Evolutionary conservation across 1,284 basidiomycete genomes (phyloP), one percentile per base, ranked within the genome.

Genomic region (Cutaneotrichosporon arboriforme): DNA sequence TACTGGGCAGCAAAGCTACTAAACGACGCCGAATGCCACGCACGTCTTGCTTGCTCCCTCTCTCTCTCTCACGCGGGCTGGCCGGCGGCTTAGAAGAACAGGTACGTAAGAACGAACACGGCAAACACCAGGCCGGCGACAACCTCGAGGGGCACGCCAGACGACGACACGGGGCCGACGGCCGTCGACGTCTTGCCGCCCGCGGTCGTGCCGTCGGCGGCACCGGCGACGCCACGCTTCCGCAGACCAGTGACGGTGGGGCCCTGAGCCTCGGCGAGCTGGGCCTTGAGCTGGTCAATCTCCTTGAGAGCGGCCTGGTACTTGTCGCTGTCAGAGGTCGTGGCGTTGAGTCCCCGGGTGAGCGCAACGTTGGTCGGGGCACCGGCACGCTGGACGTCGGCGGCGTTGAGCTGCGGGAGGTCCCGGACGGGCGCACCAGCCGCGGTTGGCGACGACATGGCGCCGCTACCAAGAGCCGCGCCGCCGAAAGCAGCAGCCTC

Each of bases 31-130:
- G n/a, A n/a, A 44, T 37, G 26, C 37, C 36, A 15, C 36, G 36
- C 36, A 38, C 36, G 17, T 38, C 36, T 34, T 49, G 31, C 37
- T 51, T 34, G 36, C 43, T 26, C 42, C n/a, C 34, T 35, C 34
- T 35, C n/a, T n/a, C n/a, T n/a, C n/a, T n/a, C n/a, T n/a, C n/a
- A n/a, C 72, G 72, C 72, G n/a, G 40, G 21, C 12, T 22, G 33
- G 41, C 39, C 46, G 21, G 33, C 40, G 20, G 22, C 10, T 67
- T 55, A 79, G 67, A 79, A 78, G 74, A 79, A 78, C 57, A 79
- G 67, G 59, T 79, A 81, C 41, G 80, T 81, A 62, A 81, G 68
- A 41, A 79, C 75, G 63, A 81, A 81, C 23, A 80, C 79, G n/a
- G 74, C 79, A 43, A 79, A 72, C 9, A 76, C 74, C 49, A 81